A percentile compares a stretch with the other conserved stretches of the same genome.
Evolutionary conservation across 2,329 filamentous ascomycete species (phyloP).

Genomic region (Colletotrichum phormii): DNA sequence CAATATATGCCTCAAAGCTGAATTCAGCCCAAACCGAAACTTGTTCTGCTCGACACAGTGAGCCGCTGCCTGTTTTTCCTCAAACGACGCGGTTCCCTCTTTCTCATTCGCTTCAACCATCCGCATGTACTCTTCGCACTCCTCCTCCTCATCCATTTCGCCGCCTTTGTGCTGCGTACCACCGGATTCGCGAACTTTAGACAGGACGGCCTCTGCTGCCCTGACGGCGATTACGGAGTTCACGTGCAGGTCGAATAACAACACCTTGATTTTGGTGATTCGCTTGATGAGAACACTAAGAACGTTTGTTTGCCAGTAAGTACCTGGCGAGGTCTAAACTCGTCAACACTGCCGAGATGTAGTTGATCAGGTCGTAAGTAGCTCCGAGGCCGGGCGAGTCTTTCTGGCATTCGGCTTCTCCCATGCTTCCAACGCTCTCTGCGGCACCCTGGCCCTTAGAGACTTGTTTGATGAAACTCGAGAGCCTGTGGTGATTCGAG

Average conservation of each 20-base stretch:
- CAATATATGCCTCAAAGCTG: constrained; percentile 9
- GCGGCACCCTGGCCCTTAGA: background rate
- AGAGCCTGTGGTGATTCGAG: no score
- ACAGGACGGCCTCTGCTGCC: background rate
- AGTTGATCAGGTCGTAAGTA: constrained; percentile 29
- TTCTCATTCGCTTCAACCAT: constrained; percentile 10
- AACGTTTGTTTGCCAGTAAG: constrained; percentile 25
- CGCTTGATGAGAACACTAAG: constrained; percentile 24
- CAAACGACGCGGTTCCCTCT: background rate
- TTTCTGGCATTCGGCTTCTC: background rate
- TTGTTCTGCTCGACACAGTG: constrained; percentile 34
- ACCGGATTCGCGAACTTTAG: background rate
- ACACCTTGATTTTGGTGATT: constrained; percentile 27
- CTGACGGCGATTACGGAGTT: background rate
- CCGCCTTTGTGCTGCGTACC: background rate
- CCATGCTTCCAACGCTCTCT: background rate
- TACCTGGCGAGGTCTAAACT: constrained; percentile 24
- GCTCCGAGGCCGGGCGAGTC: background rate
- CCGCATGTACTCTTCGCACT: constrained; percentile 16
- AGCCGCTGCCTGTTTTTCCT: background rate
- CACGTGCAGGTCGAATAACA: constrained; percentile 11
- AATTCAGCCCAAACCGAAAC: constrained; percentile 18
- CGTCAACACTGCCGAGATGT: constrained; percentile 35
- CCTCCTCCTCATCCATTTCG: constrained; percentile 14
- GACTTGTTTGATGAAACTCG: background rate